Evolutionary conservation across 108 stramenopile species (phyloP), one percentile per base, ranked within the genome.

Genomic region (Phaeodactylum tricornutum): DNA sequence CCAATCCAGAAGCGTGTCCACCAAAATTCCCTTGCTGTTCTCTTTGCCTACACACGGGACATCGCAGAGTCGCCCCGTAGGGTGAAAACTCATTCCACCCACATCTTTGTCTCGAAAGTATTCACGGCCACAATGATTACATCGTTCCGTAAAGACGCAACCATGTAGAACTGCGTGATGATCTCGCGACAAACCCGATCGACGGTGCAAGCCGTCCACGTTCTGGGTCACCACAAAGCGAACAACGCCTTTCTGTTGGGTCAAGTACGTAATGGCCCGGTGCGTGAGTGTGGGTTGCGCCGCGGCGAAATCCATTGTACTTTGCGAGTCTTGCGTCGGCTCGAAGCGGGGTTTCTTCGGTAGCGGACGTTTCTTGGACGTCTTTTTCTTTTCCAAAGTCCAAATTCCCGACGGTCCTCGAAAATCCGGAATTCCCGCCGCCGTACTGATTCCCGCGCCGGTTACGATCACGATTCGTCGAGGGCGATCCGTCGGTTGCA

Each of bases 401-500:
- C 86, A 98, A 53, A 98, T 77, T 3, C 97, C 97, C 38, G 77
- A 74, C 9, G 93, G 94, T 5, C 93, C 88, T 1, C 97, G 80
- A 70, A 98, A 98, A 66, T 98, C 97, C 0, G 97, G 94, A 55
- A 98, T 96, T 7, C 95, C 93, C 41, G 79, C 90, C 43, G 53
- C 66, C 25, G 91, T 94, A 37, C 77, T 85, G 32, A 86, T 90
- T 16, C 97, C 97, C 8, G 97, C 97, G n/a, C 97, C 97, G 0
- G 96, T 97, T 36, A 97, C 53, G 4, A 95, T 72, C 6, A 94
- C 84, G 26, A 55, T 28, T 3, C 50, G 31, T 4, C 14, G 5
- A 15, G 16, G 16, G 9, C 33, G 8, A 12, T 34, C 33, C 4
- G 46, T 22, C 8, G 59, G 29, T 24, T 59, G 50, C 14, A 93